Percentiles rank a stretch among this genome's conserved stretches.
Evolutionary conservation across 371 early-diverging fungal species (phyloP).

Genomic region (Zychaea mexicana): DNA sequence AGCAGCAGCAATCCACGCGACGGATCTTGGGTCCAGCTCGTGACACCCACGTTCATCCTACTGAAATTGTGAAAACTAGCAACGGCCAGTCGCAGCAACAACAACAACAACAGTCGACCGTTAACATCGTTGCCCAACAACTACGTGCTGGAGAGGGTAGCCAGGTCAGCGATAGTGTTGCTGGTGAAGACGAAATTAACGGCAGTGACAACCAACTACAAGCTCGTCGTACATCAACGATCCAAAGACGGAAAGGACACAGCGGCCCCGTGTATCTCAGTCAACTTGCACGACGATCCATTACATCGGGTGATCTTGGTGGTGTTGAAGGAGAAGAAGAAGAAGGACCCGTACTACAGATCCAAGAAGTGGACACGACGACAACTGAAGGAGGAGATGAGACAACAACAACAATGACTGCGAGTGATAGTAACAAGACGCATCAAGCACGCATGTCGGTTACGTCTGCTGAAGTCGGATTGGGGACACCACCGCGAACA

Average conservation of each 20-base stretch:
- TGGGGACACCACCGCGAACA: background rate
- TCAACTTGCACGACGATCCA: slow-evolving; percentile 11
- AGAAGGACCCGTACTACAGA: background rate
- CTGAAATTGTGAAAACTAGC: background rate
- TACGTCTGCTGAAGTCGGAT: background rate
- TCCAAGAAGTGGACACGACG: slow-evolving; percentile 5
- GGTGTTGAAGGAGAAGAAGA: background rate
- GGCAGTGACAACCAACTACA: background rate
- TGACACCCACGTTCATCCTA: slow-evolving; percentile 3
- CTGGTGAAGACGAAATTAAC: slow-evolving; percentile 6
- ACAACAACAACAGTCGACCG: slow-evolving; percentile 32
- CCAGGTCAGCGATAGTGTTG: slow-evolving; percentile 6
- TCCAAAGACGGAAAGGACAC: background rate
- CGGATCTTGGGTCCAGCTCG: background rate
- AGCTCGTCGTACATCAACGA: background rate
- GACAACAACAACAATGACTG: too few relatives aligned
- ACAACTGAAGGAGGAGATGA: background rate
- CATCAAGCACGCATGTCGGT: background rate
- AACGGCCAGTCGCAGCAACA: background rate
- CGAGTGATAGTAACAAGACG: background rate
- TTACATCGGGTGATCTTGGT: background rate
- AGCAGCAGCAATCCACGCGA: background rate
- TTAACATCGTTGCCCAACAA: slow-evolving; percentile 40
- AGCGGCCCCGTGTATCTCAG: slow-evolving; percentile 16
- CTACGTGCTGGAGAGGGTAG: slow-evolving; percentile 19